Base-by-base conservation (phyloP, 768 basidiomycete genomes). In the Mycena olivaceomarginata region DNA sequence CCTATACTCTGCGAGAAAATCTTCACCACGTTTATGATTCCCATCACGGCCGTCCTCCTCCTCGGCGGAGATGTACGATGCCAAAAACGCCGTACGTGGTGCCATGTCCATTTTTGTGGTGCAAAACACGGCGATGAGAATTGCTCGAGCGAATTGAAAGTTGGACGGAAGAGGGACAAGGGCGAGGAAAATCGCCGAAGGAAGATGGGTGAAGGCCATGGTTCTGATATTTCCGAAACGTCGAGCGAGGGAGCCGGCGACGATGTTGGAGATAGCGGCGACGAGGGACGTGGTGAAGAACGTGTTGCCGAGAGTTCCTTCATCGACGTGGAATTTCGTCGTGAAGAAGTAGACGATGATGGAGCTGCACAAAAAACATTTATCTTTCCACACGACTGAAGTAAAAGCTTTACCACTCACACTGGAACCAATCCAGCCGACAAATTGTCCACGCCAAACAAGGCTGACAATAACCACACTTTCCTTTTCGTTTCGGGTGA, bases 351-450 rank as follows among this genome's bases (percentile, higher is more conserved):
- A 74, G 73, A 69, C 67, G 67, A 69, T 69, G 67, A 74, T 68
- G 67, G 73, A 51, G 43, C 73, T 74, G 66, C 72, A 18, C 72
- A 18, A 40, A 56, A 2, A 13, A 39, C 48, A 25, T 25, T 25
- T 25, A 25, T 25, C 25, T 25, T 25, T 12, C 64, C 64, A 56
- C 41, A 15, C 53, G 43, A 59, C 56, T 20, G 67, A 68, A 43
- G 66, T 60, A 40, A 31, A 67, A 63, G 46, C 59, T 60, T 74
- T 56, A 48, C 25, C 51, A 72, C 70, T 11, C 62, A 74, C 73
- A 74, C 73, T 74, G 73, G 73, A 67, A 74, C 73, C 73, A 74
- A 67, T 60, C 73, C 73, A 63, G 45, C 73, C 0, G 73, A 67
- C 2, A 74, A 68, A 41, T 74, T 74, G 67, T 74, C 73, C 67